A percentile compares a stretch with the other conserved stretches of the same genome.
Evolutionary conservation across 768 basidiomycete species (phyloP).

Genomic region (Lactarius trivialis): DNA sequence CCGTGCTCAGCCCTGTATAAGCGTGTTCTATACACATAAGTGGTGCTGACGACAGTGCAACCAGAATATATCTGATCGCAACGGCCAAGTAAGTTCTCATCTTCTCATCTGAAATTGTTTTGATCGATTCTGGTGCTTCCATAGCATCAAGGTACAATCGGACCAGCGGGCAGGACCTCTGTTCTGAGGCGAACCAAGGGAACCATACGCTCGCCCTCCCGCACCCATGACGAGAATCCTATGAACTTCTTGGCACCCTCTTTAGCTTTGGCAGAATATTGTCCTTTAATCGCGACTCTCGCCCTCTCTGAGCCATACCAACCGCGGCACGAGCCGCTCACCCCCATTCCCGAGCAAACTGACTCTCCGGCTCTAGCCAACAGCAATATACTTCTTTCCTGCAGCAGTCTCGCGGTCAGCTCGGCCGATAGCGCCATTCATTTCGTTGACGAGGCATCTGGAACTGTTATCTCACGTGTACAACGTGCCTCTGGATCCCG

Average conservation of each 20-base stretch:
- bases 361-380: neutral
- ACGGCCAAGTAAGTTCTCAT: neutral
- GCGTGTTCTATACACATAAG: neutral
- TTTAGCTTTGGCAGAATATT: neutral
- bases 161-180: neutral
- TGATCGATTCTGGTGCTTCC: neutral
- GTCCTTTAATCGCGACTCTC: neutral
- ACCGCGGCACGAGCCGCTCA: conserved; percentile 1
- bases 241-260: neutral
- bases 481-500: conserved; percentile 11
- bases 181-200: conserved; percentile 12
- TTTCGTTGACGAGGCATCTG: conserved; percentile 25
- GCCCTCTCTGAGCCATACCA: neutral
- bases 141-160: neutral
- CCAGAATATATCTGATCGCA: neutral
- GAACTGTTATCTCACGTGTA: conserved; percentile 24
- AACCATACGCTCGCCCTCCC: neutral
- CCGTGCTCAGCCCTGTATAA: neutral
- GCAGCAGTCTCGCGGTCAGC: conserved; percentile 11
- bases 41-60: neutral
- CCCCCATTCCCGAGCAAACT: conserved; percentile 13
- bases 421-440: conserved; percentile 10
- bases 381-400: conserved; percentile 6
- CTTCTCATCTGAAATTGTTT: neutral
- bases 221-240: neutral